These are phyloP conservation scores for Lotmaria passim DNA, from an alignment of 208 protist species.

Conservation along the genomic window DNA sequence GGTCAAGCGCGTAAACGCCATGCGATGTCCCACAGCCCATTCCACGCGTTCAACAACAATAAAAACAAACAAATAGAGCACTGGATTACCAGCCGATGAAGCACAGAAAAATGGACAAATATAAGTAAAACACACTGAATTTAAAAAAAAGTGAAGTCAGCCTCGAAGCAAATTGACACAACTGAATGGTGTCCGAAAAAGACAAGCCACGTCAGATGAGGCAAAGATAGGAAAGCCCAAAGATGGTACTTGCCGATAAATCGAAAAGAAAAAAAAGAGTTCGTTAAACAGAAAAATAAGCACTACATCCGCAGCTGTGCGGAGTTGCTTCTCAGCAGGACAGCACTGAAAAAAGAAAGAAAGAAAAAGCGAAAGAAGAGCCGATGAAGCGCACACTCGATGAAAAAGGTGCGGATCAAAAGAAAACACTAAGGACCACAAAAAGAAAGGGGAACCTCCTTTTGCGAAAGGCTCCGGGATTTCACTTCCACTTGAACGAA, in stretches of 20 bases:
- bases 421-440: background rate
- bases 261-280: background rate
- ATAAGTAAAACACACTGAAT: background rate
- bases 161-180: background rate
- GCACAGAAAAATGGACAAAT: too few relatives aligned
- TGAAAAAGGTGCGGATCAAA: too few relatives aligned
- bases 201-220: too few relatives aligned
- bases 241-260: too few relatives aligned
- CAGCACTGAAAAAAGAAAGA: background rate
- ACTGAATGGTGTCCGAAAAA: background rate
- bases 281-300: background rate
- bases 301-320: background rate
- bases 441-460: background rate
- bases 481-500: background rate
- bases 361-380: background rate
- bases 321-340: background rate
- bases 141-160: background rate
- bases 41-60: too few relatives aligned
- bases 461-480: background rate
- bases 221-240: too few relatives aligned
- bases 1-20: background rate
- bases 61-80: too few relatives aligned
- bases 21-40: conserved; percentile 25
- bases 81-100: too few relatives aligned
- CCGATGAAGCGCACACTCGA: too few relatives aligned